Conservation (phyloP, 371 early-diverging fungal species). For the Umbelopsis sp. region DNA sequence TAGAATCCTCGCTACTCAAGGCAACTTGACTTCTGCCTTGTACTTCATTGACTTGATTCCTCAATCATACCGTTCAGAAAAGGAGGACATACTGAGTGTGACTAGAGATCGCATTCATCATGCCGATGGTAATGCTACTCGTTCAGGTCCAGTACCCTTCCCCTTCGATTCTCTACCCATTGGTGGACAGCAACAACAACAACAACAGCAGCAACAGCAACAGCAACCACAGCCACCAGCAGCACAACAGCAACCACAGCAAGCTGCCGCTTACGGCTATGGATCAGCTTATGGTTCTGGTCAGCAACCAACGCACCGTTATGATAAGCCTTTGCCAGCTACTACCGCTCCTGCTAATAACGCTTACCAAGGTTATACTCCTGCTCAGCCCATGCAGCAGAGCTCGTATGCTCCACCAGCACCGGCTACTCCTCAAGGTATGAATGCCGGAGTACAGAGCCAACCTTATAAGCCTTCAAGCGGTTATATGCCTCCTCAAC, state of each 20-base stretch:
- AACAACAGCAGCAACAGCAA: conserved; percentile 21
- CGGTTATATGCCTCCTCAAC: conserved; percentile 28
- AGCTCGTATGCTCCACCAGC: conserved; percentile 21
- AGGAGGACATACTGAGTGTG: conserved; percentile 44
- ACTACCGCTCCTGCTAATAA: conserved; percentile 25
- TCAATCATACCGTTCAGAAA: conserved; percentile 61
- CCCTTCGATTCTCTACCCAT: conserved; percentile 68
- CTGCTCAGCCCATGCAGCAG: conserved; percentile 28
- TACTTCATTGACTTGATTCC: conserved; percentile 78
- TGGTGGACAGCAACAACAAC: conserved; percentile 24
- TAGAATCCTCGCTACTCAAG: conserved; percentile 74
- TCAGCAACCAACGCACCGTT: conserved; percentile 24
- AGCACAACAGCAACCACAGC: conserved; percentile 19
- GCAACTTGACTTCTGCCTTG: conserved; percentile 74
- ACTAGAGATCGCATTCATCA: conserved; percentile 79
- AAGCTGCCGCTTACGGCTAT: neutral
- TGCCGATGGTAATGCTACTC: conserved; percentile 57
- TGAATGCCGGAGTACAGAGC: neutral
- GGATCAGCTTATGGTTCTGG: conserved; percentile 3
- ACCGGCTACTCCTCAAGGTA: neutral
- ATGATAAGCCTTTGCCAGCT: conserved; percentile 23
- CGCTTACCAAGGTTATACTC: conserved; percentile 30
- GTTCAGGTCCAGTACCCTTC: conserved; percentile 57
- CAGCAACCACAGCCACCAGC: conserved; percentile 14
- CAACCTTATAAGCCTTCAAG: conserved; percentile 19